Base-by-base conservation (phyloP, 768 basidiomycete genomes). In the Suillus sp. region DNA sequence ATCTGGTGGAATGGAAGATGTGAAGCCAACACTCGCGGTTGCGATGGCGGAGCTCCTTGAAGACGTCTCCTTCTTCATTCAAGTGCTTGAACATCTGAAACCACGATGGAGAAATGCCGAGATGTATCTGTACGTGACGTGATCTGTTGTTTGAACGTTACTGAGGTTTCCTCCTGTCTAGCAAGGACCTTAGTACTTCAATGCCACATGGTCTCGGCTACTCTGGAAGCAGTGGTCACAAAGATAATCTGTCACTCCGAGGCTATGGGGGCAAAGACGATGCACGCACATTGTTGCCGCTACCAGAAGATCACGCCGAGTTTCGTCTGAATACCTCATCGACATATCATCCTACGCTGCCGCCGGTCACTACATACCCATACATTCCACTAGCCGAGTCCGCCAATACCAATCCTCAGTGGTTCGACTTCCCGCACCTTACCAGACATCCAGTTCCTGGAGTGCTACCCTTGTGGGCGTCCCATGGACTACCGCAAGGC, bases 81-180 rank as follows among this genome's bases (percentile, higher is more conserved):
- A 69, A n/a, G 72, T 73, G 11, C 58, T 75, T 51, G 69, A 74
- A 59, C 50, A 66, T 20, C 67, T 71, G 37, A 69, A 64, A 59
- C 65, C 65, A 59, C 75, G 74, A 34, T 75, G 74, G 74, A 72
- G 75, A 55, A 68, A 62, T 30, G 74, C 74, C 34, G 75, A 77
- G 57, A 71, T 74, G 55, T 67, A 75, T 69, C 58, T 75, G 74
- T 74, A 78, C 84, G 72, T 70, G n/a, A 40, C 30, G 6, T 20
- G 27, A 43, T 18, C n/a, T 22, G 11, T 40, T 34, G 37, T 43
- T 62, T 62, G 68, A 69, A 2, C 63, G 72, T 59, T 34, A 79
- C 82, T 82, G 65, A 79, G n/a, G 72, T 69, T 67, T 69, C 68
- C 18, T 64, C 1, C 60, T 65, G 4, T 30, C 45, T 42, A 75